phyloP scores from a whole-genome alignment of 2,329 filamentous ascomycete species.

The Biscogniauxia marginata region DNA sequence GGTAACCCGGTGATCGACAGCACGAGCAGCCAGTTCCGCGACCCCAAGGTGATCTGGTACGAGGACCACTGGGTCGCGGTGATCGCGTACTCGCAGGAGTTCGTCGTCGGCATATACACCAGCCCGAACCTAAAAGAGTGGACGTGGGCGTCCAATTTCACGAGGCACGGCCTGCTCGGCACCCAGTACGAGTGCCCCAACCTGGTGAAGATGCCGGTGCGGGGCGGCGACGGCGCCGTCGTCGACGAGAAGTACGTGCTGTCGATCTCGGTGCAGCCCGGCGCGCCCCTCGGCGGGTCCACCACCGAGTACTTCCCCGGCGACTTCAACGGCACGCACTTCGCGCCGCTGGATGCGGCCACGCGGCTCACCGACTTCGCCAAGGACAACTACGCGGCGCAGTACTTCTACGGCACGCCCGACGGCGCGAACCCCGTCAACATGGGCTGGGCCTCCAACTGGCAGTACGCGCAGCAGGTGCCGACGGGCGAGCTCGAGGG shows the following conservation, averaged over 20 bases:
- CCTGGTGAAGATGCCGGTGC: slow-evolving; percentile 53
- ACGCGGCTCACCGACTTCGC: slow-evolving; percentile 45
- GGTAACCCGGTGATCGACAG: slow-evolving; percentile 60
- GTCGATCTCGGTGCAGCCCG: slow-evolving; percentile 55
- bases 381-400: slow-evolving; percentile 56
- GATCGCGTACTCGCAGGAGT: slow-evolving; percentile 53
- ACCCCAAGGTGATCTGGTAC: slow-evolving; percentile 64
- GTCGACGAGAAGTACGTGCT: slow-evolving; percentile 45
- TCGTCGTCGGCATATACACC: slow-evolving; percentile 59
- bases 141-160: slow-evolving; percentile 59
- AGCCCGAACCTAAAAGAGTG: slow-evolving; percentile 58
- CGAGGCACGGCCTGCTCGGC: slow-evolving; percentile 49
- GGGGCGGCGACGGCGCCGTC: slow-evolving; percentile 23
- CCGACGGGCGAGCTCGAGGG: slow-evolving; percentile 52
- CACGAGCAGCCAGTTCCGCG: slow-evolving; percentile 57
- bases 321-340: slow-evolving; percentile 64
- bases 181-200: slow-evolving; percentile 65
- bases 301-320: slow-evolving; percentile 57
- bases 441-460: slow-evolving; percentile 59
- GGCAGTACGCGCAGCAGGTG: slow-evolving; percentile 55
- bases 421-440: slow-evolving; percentile 41
- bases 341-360: slow-evolving; percentile 42
- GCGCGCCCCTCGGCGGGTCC: slow-evolving; percentile 55
- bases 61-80: slow-evolving; percentile 57
- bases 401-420: slow-evolving; percentile 51